phyloP scores from a whole-genome alignment of 495 filamentous ascomycete genomes.

The Aspergillus bertholletiae region DNA sequence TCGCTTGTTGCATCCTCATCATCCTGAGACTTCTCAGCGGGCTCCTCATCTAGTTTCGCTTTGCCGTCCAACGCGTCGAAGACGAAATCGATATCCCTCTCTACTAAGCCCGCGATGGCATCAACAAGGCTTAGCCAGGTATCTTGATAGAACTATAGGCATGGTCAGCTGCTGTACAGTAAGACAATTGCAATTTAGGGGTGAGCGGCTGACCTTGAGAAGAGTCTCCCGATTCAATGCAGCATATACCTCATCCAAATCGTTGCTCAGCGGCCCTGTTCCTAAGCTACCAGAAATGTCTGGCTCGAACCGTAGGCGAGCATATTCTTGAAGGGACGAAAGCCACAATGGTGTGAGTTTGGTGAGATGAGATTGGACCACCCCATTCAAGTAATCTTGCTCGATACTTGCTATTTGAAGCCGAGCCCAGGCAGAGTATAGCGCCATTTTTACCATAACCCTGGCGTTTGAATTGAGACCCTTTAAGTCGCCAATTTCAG shows the following conservation, averaged over 20 bases:
- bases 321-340: conserved; percentile 88
- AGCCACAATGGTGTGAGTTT: conserved; percentile 91
- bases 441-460: conserved; percentile 96
- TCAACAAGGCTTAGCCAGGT: conserved; percentile 96
- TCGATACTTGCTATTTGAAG: conserved; percentile 94
- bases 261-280: conserved; percentile 62
- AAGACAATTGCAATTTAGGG: neutral
- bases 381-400: conserved; percentile 82
- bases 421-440: conserved; percentile 98
- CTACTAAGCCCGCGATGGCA: conserved; percentile 95
- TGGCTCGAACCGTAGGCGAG: conserved; percentile 88
- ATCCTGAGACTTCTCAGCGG: conserved; percentile 14
- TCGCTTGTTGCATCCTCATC: conserved; percentile 45
- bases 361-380: conserved; percentile 85
- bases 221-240: conserved; percentile 92
- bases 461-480: conserved; percentile 93
- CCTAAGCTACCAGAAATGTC: conserved; percentile 89
- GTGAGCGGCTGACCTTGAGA: conserved; percentile 52
- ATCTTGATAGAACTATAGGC: conserved; percentile 81
- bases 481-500: conserved; percentile 88
- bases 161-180: conserved; percentile 19
- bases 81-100: conserved; percentile 94
- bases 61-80: conserved; percentile 95
- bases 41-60: conserved; percentile 28
- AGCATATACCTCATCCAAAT: conserved; percentile 86